Conservation (phyloP, 1,284 basidiomycete species). For the Ceratorhiza oryzae-sativae region DNA sequence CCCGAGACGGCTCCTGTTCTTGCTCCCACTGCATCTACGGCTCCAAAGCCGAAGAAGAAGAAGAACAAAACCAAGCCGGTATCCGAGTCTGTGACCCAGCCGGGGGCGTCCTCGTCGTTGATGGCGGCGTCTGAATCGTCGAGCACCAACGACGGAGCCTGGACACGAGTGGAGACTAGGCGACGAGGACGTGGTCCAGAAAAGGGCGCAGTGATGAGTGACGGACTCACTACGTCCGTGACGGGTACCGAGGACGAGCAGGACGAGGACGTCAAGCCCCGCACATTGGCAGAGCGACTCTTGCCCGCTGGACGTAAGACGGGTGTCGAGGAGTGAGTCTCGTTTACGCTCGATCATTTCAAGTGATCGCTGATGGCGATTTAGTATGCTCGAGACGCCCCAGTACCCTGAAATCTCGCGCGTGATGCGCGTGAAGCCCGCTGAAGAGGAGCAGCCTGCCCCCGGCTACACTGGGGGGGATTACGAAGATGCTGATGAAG, state of each 20-base stretch:
- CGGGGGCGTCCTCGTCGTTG: constrained; percentile 42
- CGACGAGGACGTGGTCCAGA: constrained; percentile 35
- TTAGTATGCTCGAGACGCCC: constrained; percentile 67
- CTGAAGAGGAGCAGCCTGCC: constrained; percentile 62
- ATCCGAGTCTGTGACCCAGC: constrained; percentile 38
- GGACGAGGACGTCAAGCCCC: constrained; percentile 23
- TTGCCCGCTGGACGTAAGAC: constrained; percentile 34
- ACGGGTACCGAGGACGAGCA: constrained; percentile 57
- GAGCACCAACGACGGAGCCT: constrained; percentile 56
- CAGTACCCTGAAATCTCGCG: constrained; percentile 63
- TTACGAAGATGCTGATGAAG: constrained; percentile 67
- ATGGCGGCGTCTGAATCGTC: constrained; percentile 42
- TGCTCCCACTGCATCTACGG: constrained; percentile 40
- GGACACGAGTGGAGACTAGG: constrained; percentile 60
- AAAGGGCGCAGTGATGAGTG: constrained; percentile 46
- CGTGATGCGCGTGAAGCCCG: constrained; percentile 68
- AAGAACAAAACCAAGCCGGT: constrained; percentile 30
- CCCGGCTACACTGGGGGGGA: constrained; percentile 74
- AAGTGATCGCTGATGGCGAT: background rate
- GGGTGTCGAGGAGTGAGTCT: constrained; percentile 47
- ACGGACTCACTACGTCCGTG: constrained; percentile 60
- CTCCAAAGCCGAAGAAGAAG: constrained; percentile 46
- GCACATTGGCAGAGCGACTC: constrained; percentile 20
- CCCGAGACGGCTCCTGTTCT: background rate
- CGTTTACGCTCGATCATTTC: constrained; percentile 51